Evolutionary conservation across 1,284 basidiomycete species (phyloP).

Genomic region (Phellinidium pouzarii): DNA sequence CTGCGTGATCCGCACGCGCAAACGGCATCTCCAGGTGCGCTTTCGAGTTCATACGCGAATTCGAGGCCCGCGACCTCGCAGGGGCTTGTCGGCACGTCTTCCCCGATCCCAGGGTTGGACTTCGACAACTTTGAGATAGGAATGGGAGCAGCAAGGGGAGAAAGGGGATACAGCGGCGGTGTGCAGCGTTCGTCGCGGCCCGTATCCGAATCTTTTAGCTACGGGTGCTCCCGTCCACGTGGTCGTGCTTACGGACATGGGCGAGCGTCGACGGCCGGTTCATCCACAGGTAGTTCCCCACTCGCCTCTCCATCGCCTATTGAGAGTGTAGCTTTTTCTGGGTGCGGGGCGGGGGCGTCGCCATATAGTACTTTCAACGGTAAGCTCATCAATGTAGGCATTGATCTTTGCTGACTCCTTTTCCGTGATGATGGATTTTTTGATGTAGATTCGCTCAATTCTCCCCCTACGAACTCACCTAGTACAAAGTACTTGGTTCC

Average conservation of each 20-base stretch:
- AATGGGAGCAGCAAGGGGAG: neutral
- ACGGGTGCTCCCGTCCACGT: neutral
- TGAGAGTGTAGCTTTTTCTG: neutral
- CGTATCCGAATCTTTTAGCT: neutral
- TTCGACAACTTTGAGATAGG: neutral
- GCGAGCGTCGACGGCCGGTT: neutral
- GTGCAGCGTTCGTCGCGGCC: neutral
- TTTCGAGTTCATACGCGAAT: neutral
- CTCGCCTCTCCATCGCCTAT: neutral
- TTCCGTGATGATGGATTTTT: neutral
- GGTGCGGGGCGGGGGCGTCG: constrained; percentile 1
- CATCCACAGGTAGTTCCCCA: neutral
- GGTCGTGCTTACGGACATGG: neutral
- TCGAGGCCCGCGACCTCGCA: neutral
- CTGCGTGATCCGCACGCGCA: constrained; percentile 34
- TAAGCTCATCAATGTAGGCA: neutral
- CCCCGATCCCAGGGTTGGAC: constrained; percentile 7
- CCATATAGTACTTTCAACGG: constrained; percentile 13
- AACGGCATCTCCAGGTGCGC: neutral
- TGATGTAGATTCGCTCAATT: neutral
- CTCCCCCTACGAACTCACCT: constrained; percentile 8
- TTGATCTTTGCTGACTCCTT: neutral
- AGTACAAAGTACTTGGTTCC: neutral
- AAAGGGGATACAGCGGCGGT: neutral
- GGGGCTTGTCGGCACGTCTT: neutral